Evolutionary conservation across 257 asterid species (phyloP), one percentile per base, ranked within the genome.

Genomic region (Sherardia arvensis): DNA sequence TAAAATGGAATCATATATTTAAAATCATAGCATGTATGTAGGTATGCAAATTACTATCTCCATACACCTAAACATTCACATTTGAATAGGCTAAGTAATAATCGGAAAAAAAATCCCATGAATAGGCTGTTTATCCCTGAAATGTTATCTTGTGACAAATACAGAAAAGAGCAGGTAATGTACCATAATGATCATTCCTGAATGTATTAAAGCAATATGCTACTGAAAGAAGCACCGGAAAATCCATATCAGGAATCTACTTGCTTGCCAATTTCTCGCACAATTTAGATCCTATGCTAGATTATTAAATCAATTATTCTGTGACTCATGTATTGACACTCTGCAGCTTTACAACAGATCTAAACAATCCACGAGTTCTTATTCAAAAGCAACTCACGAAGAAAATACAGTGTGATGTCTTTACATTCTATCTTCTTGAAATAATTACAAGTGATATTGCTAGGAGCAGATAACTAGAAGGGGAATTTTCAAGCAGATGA

Each of bases 1-100:
- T 60, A 40, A 30, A 33, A 38, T 65, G 53, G 28, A 64, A 56
- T n/a, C n/a, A n/a, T n/a, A n/a, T 47, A 26, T 20, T 47, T 40
- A 15, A 53, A 51, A 72, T 9, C 26, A 23, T 53, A 23, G 30
- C 23, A 18, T 7, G 14, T 30, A 43, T 23, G 23, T 49, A 38
- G 1, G n/a, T n/a, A n/a, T n/a, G n/a, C n/a, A n/a, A 59, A 47
- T 20, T 1, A 43, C 20, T 17, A 23, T 25, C 56, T 40, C 6
- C 15, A 20, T 60, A 28, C 36, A 62, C 55, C 28, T 62, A 20
- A 28, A 11, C 53, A 62, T 12, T 28, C 48, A 32, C 30, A 57
- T 3, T 56, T n/a, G 56, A 17, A 54, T 8, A 47, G n/a, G 20
- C 0, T 40, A 40, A 0, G 25, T 33, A 20, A 40, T 40, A 7